Percentiles rank a stretch among this genome's conserved stretches.
These are phyloP conservation scores for Brasenia schreberi DNA, from an alignment of 164 flowering plant species.

Conservation along the genomic window DNA sequence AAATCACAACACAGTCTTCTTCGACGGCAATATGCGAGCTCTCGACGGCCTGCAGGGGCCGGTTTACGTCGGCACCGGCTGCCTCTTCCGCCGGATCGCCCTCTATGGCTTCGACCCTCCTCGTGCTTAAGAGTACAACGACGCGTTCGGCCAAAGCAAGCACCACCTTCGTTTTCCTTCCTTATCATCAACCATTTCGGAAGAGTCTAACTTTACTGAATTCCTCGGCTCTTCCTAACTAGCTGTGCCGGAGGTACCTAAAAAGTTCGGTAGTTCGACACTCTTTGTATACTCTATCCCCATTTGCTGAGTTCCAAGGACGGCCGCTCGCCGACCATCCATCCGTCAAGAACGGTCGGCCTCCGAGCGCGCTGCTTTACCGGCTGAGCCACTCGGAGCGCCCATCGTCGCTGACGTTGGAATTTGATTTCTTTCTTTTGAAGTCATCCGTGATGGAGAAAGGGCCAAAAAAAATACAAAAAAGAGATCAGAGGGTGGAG, in stretches of 20 bases:
- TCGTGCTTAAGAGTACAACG: not conserved
- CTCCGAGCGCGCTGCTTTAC: conserved; percentile 48
- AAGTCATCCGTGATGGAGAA: too few species aligned
- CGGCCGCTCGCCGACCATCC: conserved; percentile 76
- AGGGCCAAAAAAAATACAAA: too few species aligned
- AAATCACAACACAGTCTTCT: conserved; percentile 73
- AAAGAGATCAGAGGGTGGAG: too few species aligned
- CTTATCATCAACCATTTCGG: too few species aligned
- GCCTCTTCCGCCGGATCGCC: conserved; percentile 63
- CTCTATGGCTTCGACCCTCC: conserved; percentile 79
- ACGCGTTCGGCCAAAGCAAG: conserved; percentile 5
- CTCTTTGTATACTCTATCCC: conserved; percentile 52
- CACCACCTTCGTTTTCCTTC: too few species aligned
- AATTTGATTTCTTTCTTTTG: too few species aligned
- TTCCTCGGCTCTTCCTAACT: conserved; percentile 16
- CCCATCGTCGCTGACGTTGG: conserved; percentile 58
- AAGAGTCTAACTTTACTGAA: too few species aligned
- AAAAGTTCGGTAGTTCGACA: conserved; percentile 68
- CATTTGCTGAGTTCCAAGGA: conserved; percentile 53
- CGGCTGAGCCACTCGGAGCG: conserved; percentile 80
- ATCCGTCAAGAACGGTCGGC: conserved; percentile 54
- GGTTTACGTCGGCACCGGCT: conserved; percentile 73
- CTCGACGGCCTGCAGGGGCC: conserved; percentile 81
- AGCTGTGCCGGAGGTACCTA: conserved; percentile 42
- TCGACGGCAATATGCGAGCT: conserved; percentile 88